Percentiles rank a stretch among this genome's conserved stretches.
Conservation (phyloP, 225 moss, liverwort and hornwort genomes). For the Thuidium tamariscinum region DNA sequence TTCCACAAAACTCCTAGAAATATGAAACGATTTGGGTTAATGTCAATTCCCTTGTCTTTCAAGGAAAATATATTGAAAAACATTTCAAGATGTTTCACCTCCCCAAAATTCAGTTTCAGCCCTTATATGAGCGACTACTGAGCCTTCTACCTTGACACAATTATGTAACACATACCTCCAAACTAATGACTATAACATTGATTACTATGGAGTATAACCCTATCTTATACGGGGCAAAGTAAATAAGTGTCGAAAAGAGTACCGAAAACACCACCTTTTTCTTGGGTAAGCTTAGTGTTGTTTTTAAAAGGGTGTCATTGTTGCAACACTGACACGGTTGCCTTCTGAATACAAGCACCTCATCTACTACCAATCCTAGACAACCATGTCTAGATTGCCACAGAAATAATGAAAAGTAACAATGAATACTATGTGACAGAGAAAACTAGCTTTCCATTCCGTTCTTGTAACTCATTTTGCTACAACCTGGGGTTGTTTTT, state of each 20-base stretch:
- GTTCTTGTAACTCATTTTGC: background rate
- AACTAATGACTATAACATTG: background rate
- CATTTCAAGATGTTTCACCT: no score
- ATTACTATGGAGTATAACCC: background rate
- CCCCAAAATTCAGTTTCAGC: no score
- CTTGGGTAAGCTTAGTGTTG: background rate
- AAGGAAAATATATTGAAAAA: no score
- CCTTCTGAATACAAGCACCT: background rate
- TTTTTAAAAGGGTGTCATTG: background rate
- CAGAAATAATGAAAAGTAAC: background rate
- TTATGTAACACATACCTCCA: no score
- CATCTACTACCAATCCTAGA: background rate
- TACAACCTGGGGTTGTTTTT: slow-evolving; percentile 15
- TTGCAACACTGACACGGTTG: background rate
- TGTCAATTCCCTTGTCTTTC: no score
- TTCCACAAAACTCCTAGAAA: no score
- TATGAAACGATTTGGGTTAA: no score
- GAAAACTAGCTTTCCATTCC: background rate
- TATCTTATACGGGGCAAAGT: background rate
- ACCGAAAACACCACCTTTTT: background rate
- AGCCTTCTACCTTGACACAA: background rate
- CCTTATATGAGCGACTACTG: no score
- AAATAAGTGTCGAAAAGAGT: background rate
- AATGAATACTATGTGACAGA: background rate
- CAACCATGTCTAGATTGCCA: background rate